Percentiles rank a stretch among this genome's conserved stretches.
Evolutionary conservation across 2,329 filamentous ascomycete species (phyloP).

Genomic region (Pochonia chlamydosporia): DNA sequence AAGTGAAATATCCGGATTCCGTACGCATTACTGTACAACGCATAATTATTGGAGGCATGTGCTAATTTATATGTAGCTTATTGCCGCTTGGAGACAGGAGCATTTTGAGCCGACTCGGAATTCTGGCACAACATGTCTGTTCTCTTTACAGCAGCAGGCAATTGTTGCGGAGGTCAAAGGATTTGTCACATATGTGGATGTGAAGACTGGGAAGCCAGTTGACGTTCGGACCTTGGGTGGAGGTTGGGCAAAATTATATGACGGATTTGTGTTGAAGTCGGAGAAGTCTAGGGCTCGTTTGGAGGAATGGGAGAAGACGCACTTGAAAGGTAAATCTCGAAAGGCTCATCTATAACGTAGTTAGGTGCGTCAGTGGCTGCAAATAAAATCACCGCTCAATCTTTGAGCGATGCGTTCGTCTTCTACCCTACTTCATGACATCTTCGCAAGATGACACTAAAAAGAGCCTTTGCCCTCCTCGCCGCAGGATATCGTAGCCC

Average conservation of each 20-base stretch:
- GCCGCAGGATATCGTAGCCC: no score
- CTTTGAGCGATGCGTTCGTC: no score
- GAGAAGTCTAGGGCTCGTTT: background rate
- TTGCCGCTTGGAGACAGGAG: constrained; percentile 9
- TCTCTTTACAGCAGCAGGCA: constrained; percentile 11
- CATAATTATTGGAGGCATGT: no score
- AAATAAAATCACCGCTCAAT: no score
- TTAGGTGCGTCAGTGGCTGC: no score
- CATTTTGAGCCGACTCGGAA: constrained; percentile 9
- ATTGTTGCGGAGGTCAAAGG: constrained; percentile 9
- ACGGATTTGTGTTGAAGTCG: constrained; percentile 6
- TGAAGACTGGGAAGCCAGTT: constrained; percentile 8
- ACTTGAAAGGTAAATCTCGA: no score
- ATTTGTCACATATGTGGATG: constrained; percentile 4
- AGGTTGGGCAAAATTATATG: constrained; percentile 5
- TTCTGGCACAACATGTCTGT: constrained; percentile 3
- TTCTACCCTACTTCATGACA: no score
- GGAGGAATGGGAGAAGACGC: constrained; percentile 6
- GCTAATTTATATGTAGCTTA: no score
- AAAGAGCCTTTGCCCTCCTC: no score
- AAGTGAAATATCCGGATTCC: constrained; percentile 16
- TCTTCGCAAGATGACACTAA: no score
- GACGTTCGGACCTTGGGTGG: constrained; percentile 8
- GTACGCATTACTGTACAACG: no score
- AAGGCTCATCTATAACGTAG: no score